Evolutionary conservation across 2,329 filamentous ascomycete species (phyloP), one percentile per base, ranked within the genome.

Genomic region (Apiospora sp.): DNA sequence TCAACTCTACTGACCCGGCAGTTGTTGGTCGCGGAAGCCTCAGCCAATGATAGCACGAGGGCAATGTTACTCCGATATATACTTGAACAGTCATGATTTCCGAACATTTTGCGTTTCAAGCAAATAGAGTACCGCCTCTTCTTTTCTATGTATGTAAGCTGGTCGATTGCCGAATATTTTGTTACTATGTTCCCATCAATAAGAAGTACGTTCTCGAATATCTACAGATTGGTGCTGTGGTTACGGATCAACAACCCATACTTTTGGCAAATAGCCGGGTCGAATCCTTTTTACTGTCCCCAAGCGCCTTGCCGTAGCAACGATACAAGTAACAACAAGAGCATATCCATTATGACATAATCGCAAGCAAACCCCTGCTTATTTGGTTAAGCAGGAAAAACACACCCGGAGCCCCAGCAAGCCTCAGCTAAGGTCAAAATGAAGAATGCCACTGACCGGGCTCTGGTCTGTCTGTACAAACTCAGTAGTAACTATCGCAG

Each of bases 331-430:
- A 7, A 37, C 54, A 22, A 10, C 34, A 41, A 41, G 6, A 41
- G 8, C 8, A 64, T n/a, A 37, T 37, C 54, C 34, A 64, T 64
- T 41, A 64, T 64, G 58, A 64, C 58, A 64, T 64, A 64, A 64
- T 64, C 37, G 58, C 30, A 64, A 64, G 34, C 34, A 34, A 54
- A 13, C 13, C 24, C 34, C 10, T 41, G 14, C 16, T 16, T 61
- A 10, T 12, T 61, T 30, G 16, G 54, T 16, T 30, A 61, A 58
- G 34, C 54, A 22, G 22, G 54, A 61, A 37, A 34, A 34, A 37
- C 4, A 27, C 51, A 34, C 14, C 27, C 22, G 22, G 16, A 30
- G 54, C 54, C 54, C 54, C 54, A 30, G 27, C 54, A 10, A 61
- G 8, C 13, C 27, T 8, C 30, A 34, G 24, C 14, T 16, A 37